phyloP scores from a whole-genome alignment of 192 early-diverging fungal genomes.

The Coemansia sp. region DNA sequence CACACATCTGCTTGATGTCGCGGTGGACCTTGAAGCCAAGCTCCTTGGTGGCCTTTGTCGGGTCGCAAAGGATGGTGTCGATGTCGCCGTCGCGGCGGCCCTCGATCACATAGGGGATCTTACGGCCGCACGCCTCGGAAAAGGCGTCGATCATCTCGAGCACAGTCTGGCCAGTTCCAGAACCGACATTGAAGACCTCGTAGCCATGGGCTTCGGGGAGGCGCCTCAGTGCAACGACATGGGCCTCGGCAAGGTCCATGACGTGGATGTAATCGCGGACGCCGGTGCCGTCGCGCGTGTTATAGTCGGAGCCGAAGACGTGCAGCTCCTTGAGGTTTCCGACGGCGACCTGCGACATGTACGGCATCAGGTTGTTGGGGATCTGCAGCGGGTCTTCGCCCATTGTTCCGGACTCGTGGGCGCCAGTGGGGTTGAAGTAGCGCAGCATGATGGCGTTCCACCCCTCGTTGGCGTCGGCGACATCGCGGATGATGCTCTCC shows the following conservation, averaged over 20 bases:
- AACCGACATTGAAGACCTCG: slow-evolving; percentile 88
- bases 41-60: slow-evolving; percentile 61
- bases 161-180: slow-evolving; percentile 91
- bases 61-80: slow-evolving; percentile 81
- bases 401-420: slow-evolving; percentile 86
- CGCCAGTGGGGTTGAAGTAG: slow-evolving; percentile 97
- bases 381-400: slow-evolving; percentile 88
- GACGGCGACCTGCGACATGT: slow-evolving; percentile 82
- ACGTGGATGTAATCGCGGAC: slow-evolving; percentile 97
- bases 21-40: slow-evolving; percentile 68
- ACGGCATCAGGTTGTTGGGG: slow-evolving; percentile 91
- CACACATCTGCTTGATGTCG: slow-evolving; percentile 66
- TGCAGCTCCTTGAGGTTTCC: slow-evolving; percentile 81
- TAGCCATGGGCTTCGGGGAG: slow-evolving; percentile 59
- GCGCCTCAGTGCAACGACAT: slow-evolving; percentile 82
- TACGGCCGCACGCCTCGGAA: slow-evolving; percentile 72
- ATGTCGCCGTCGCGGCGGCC: slow-evolving; percentile 82
- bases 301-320: slow-evolving; percentile 93
- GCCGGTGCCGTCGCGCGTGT: slow-evolving; percentile 89
- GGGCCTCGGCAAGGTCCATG: slow-evolving; percentile 87
- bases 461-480: slow-evolving; percentile 62
- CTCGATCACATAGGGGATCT: slow-evolving; percentile 73
- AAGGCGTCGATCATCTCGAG: slow-evolving; percentile 88
- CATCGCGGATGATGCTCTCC: slow-evolving; percentile 81
- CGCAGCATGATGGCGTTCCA: slow-evolving; percentile 72